These are phyloP conservation scores for Pseudogymnoascus sp. DNA, from an alignment of 2,329 filamentous ascomycete species.

Conservation along the genomic window DNA sequence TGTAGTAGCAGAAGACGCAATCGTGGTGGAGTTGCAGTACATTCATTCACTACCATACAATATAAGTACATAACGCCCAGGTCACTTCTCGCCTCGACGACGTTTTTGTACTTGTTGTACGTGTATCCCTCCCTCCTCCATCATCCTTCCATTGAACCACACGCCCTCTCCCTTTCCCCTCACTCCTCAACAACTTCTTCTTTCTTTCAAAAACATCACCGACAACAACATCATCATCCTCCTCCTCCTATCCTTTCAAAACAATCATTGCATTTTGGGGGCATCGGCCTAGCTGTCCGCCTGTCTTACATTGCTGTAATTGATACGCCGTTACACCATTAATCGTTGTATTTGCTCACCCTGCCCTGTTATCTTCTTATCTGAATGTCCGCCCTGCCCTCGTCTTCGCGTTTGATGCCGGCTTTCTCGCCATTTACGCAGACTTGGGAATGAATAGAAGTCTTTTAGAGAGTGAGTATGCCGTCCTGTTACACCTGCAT, in stretches of 20 bases:
- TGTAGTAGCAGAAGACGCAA: not conserved
- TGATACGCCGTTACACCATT: conserved; percentile 6
- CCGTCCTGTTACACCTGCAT: not conserved
- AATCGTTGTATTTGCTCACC: conserved; percentile 2
- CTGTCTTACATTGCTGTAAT: not conserved
- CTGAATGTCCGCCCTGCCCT: not conserved
- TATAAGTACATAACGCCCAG: not conserved
- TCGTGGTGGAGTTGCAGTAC: not conserved
- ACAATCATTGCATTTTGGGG: not conserved
- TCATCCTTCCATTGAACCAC: conserved; percentile 6
- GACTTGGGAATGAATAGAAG: not conserved
- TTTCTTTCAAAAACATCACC: not conserved
- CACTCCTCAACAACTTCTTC: conserved; percentile 7
- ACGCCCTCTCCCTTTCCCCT: not conserved
- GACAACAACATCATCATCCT: not conserved
- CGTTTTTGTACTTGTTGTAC: not conserved
- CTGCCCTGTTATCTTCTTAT: conserved; percentile 5
- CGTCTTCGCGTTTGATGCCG: not conserved
- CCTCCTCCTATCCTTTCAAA: not conserved
- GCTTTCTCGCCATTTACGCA: not conserved
- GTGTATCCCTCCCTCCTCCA: not conserved
- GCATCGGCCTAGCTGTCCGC: not conserved
- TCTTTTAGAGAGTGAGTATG: conserved; percentile 6
- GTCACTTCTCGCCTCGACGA: conserved; percentile 4
- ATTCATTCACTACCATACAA: not conserved